phyloP scores from a whole-genome alignment of 331 rosid species.

The Malus hybrid region DNA sequence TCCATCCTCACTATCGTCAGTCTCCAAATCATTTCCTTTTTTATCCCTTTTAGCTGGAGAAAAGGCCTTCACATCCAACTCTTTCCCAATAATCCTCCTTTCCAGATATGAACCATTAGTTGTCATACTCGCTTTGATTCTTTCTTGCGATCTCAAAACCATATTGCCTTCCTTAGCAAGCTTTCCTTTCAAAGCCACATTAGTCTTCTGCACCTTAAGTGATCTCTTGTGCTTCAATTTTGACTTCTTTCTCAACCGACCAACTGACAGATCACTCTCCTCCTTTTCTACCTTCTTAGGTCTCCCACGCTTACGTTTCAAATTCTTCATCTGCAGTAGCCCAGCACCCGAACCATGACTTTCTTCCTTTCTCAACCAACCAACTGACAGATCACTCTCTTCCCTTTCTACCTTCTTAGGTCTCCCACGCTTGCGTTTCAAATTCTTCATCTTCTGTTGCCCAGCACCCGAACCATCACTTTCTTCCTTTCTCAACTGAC shows the following conservation, averaged over 20 bases:
- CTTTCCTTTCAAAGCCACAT: conserved; percentile 15
- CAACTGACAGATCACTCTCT: background rate
- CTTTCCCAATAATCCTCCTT: conserved; percentile 20
- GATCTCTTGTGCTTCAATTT: conserved; percentile 21
- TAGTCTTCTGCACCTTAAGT: conserved; percentile 21
- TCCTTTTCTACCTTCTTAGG: conserved; percentile 12
- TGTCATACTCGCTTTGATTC: conserved; percentile 12
- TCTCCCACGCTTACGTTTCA: conserved; percentile 23
- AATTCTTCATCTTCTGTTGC: conserved; percentile 1
- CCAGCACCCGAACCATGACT: background rate
- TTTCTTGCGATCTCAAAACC: conserved; percentile 14
- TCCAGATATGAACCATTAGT: conserved; percentile 15
- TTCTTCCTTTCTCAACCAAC: conserved; percentile 5
- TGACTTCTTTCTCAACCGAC: conserved; percentile 7
- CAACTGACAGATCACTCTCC: background rate
- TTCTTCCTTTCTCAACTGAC: conserved; percentile 3
- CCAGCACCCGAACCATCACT: background rate
- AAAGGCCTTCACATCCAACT: conserved; percentile 10
- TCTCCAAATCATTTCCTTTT: conserved; percentile 19
- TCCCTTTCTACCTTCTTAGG: conserved; percentile 12
- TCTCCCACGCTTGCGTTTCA: conserved; percentile 23
- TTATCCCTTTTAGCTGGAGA: conserved; percentile 21
- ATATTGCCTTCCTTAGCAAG: conserved; percentile 24
- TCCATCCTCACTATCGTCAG: conserved; percentile 18
- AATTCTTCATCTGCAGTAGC: conserved; percentile 1